A percentile compares a stretch with the other conserved stretches of the same genome.
These are phyloP conservation scores for Ceratocystis smalleyi DNA, from an alignment of 2,329 filamentous ascomycete species.

Conservation along the genomic window DNA sequence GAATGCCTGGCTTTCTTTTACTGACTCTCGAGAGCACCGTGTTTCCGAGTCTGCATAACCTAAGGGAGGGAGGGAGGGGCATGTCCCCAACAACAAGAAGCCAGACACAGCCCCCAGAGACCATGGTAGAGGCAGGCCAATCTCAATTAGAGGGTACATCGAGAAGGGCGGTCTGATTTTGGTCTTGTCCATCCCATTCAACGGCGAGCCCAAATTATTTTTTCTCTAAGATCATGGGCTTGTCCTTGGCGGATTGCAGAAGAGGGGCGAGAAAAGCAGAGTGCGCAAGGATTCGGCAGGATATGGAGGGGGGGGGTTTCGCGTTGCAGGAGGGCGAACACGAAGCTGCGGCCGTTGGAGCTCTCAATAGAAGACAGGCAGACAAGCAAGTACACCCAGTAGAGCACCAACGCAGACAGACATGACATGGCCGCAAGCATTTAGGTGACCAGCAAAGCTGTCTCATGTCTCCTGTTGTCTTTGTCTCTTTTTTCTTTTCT, in stretches of 20 bases:
- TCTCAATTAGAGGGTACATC: background rate
- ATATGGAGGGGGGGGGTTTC: background rate
- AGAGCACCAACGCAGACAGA: too few species aligned
- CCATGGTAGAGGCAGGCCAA: background rate
- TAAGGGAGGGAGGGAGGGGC: background rate
- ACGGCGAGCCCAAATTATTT: background rate
- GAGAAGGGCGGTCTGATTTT: background rate
- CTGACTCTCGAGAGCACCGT: too few species aligned
- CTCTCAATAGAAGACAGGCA: too few species aligned
- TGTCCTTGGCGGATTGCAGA: background rate
- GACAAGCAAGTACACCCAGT: too few species aligned
- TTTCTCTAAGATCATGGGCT: background rate
- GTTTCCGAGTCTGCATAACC: too few species aligned
- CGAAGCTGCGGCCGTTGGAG: too few species aligned
- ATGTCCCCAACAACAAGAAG: background rate
- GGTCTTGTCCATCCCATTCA: background rate
- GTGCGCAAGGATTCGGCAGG: background rate
- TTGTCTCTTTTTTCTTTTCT: too few species aligned
- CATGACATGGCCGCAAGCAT: too few species aligned
- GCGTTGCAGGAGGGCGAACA: too few species aligned
- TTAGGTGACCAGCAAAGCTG: too few species aligned
- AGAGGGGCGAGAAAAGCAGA: background rate
- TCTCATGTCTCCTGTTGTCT: too few species aligned
- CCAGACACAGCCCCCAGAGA: background rate
- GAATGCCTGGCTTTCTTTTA: background rate